phyloP scores from a whole-genome alignment of 208 protist genomes.

The Trypanosoma avium region DNA sequence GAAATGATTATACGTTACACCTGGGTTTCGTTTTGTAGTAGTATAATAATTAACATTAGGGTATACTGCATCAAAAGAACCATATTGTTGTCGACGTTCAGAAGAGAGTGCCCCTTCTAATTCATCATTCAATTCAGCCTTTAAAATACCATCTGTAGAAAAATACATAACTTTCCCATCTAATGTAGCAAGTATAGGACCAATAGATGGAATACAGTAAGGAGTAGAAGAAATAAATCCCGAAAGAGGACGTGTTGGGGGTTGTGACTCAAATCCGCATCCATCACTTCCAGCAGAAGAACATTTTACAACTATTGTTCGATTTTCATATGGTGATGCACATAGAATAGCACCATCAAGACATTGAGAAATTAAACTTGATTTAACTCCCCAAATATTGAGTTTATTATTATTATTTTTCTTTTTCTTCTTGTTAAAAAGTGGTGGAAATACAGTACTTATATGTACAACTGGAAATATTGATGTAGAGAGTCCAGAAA shows the following conservation, averaged over 20 bases:
- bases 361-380: constrained; percentile 26
- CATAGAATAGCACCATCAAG: constrained; percentile 44
- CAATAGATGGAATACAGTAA: neutral
- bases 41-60: constrained; percentile 11
- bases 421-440: neutral
- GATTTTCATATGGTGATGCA: constrained; percentile 50
- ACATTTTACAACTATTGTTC: constrained; percentile 38
- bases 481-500: constrained; percentile 39
- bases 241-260: constrained; percentile 2
- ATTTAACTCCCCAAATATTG: constrained; percentile 22
- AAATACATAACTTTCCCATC: constrained; percentile 24
- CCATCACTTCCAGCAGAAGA: constrained; percentile 26
- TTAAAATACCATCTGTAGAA: neutral
- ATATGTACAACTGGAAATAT: constrained; percentile 59
- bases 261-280: constrained; percentile 15
- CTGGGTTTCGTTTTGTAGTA: neutral
- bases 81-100: constrained; percentile 7
- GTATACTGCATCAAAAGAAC: constrained; percentile 4
- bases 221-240: constrained; percentile 18
- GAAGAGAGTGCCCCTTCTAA: neutral
- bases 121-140: neutral
- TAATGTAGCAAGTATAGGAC: constrained; percentile 18
- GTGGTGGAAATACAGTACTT: constrained; percentile 35
- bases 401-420: neutral
- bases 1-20: constrained; percentile 11